Conservation (phyloP, 176 grass and related monocot genomes). For the Bothriochloa decipiens region DNA sequence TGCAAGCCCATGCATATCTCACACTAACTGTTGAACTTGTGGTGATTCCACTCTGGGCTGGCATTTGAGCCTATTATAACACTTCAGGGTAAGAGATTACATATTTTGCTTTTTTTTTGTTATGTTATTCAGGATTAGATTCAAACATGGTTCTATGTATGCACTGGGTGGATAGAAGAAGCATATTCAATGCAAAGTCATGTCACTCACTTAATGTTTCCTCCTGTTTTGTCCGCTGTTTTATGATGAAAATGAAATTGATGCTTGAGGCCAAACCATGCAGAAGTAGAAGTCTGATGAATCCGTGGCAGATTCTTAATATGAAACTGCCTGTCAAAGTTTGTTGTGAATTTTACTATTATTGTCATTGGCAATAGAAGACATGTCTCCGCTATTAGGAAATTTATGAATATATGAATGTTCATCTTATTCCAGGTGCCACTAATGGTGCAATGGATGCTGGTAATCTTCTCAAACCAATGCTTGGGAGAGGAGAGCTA, state of each 20-base stretch:
- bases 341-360: slow-evolving; percentile 9
- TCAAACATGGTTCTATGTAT: neutral
- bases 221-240: neutral
- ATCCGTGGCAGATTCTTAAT: neutral
- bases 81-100: neutral
- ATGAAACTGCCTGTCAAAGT: neutral
- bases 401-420: slow-evolving; percentile 26
- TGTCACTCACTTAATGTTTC: neutral
- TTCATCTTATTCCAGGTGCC: slow-evolving; percentile 65
- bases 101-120: neutral
- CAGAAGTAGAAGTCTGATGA: neutral
- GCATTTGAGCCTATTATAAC: slow-evolving; percentile 3
- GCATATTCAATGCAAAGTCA: neutral
- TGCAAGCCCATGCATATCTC: neutral
- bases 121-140: slow-evolving; percentile 5
- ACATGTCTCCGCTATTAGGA: neutral
- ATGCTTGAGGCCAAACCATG: neutral
- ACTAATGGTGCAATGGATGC: slow-evolving; percentile 98
- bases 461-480: slow-evolving; percentile 96
- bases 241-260: neutral
- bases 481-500: slow-evolving; percentile 96
- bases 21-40: slow-evolving; percentile 11
- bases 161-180: neutral
- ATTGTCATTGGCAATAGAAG: neutral
- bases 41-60: neutral